Conservation (phyloP, 345 rosid genomes). For the Heritiera littoralis region DNA sequence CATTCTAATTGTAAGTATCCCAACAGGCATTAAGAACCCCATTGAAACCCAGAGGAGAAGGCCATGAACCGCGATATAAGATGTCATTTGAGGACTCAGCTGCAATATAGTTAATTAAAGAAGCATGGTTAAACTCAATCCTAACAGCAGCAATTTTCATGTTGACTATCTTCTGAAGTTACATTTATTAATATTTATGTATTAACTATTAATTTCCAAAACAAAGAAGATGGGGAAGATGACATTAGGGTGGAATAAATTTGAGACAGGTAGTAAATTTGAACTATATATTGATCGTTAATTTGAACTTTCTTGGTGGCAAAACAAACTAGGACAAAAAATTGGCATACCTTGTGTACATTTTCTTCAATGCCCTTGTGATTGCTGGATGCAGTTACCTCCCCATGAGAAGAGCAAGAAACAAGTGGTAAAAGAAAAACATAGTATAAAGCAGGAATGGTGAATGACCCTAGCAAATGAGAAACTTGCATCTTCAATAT, state of each 20-base stretch:
- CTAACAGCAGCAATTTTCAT: too few relatives aligned
- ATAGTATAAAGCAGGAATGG: slow-evolving; percentile 16
- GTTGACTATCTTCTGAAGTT: neutral
- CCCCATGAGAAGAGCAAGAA: slow-evolving; percentile 34
- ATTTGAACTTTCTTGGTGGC: neutral
- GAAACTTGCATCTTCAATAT: slow-evolving; percentile 28
- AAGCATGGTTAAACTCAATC: neutral
- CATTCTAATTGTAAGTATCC: slow-evolving; percentile 68
- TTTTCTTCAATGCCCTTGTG: slow-evolving; percentile 27
- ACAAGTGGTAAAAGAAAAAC: slow-evolving; percentile 30
- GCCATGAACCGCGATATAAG: slow-evolving; percentile 69
- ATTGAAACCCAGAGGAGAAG: slow-evolving; percentile 76
- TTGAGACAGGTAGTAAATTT: neutral
- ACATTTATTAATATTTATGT: neutral
- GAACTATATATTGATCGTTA: neutral
- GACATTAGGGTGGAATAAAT: neutral
- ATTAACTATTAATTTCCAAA: neutral
- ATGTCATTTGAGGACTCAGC: slow-evolving; percentile 47
- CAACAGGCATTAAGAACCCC: slow-evolving; percentile 80
- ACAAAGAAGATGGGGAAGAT: neutral
- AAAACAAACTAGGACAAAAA: neutral
- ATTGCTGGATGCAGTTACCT: slow-evolving; percentile 7
- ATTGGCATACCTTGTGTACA: slow-evolving; percentile 33
- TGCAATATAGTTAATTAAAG: slow-evolving; percentile 22
- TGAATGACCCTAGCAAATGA: slow-evolving; percentile 13